Conservation (phyloP, 1,139 yeast species). For the Scheffersomyces quercinus region DNA sequence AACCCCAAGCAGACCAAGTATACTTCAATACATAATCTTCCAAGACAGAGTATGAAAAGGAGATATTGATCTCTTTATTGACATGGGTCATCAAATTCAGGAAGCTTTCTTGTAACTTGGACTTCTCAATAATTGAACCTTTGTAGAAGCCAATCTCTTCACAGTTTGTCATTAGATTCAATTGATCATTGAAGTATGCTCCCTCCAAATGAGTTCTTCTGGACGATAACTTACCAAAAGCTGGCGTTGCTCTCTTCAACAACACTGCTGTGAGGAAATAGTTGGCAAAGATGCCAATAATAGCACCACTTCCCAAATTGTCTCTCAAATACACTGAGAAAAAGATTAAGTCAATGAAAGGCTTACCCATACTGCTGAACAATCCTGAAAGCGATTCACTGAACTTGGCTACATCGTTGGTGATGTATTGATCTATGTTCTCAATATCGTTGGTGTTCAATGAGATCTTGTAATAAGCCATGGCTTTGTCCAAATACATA, state of each 20-base stretch:
- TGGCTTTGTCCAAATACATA: conserved; percentile 75
- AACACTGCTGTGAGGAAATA: conserved; percentile 79
- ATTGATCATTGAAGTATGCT: conserved; percentile 82
- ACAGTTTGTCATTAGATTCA: conserved; percentile 81
- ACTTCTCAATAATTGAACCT: conserved; percentile 81
- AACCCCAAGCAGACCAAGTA: conserved; percentile 95
- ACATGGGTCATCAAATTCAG: conserved; percentile 49
- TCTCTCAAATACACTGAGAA: conserved; percentile 83
- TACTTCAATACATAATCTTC: conserved; percentile 89
- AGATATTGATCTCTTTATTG: conserved; percentile 49
- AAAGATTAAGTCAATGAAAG: conserved; percentile 83
- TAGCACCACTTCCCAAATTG: conserved; percentile 83
- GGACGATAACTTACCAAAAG: conserved; percentile 80
- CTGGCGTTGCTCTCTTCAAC: conserved; percentile 74
- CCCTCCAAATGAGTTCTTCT: conserved; percentile 82
- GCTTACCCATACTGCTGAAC: conserved; percentile 89
- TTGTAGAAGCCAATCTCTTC: conserved; percentile 95
- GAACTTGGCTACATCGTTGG: conserved; percentile 82
- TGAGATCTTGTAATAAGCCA: conserved; percentile 78
- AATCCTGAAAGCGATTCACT: conserved; percentile 81
- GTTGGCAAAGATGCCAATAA: conserved; percentile 77
- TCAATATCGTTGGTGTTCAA: conserved; percentile 46
- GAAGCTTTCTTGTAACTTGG: conserved; percentile 63
- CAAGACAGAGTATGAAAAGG: conserved; percentile 63
- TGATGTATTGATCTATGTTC: conserved; percentile 73